Conservation (phyloP, 805 yeast species). For the Ogataea haglerorum region DNA sequence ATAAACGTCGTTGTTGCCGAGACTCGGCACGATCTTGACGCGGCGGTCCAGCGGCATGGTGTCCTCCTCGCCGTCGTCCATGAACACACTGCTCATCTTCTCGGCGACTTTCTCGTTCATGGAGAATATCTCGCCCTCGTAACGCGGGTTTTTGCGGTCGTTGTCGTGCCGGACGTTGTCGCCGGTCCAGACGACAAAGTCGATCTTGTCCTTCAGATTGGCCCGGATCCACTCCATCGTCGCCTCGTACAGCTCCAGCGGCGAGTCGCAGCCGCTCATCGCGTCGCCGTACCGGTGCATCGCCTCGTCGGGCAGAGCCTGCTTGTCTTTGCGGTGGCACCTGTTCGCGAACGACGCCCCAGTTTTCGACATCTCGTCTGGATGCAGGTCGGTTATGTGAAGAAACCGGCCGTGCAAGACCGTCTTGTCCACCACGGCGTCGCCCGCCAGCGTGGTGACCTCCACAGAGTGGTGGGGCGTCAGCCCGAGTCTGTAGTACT, state of each 20-base stretch:
- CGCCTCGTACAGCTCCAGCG: slow-evolving; percentile 54
- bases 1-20: slow-evolving; percentile 86
- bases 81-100: slow-evolving; percentile 50
- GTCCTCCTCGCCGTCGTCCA: slow-evolving; percentile 39
- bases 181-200: slow-evolving; percentile 88
- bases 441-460: slow-evolving; percentile 20
- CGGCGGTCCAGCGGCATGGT: slow-evolving; percentile 29
- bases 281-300: slow-evolving; percentile 77
- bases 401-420: slow-evolving; percentile 69
- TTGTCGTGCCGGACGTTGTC: slow-evolving; percentile 85
- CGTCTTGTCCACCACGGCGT: slow-evolving; percentile 12
- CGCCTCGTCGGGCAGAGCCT: slow-evolving; percentile 36
- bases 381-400: slow-evolving; percentile 87
- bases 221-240: slow-evolving; percentile 66
- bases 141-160: slow-evolving; percentile 70
- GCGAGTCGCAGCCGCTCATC: slow-evolving; percentile 73
- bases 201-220: slow-evolving; percentile 70
- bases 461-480: slow-evolving; percentile 39
- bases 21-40: slow-evolving; percentile 56
- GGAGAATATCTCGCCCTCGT: slow-evolving; percentile 66
- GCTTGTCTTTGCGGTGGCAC: slow-evolving; percentile 51
- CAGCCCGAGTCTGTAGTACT: slow-evolving; percentile 35
- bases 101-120: slow-evolving; percentile 59
- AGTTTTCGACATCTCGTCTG: slow-evolving; percentile 61
- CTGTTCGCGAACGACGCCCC: slow-evolving; percentile 46